These are phyloP conservation scores for Dioscorea alata DNA, from an alignment of 106 monocot species.

Conservation along the genomic window DNA sequence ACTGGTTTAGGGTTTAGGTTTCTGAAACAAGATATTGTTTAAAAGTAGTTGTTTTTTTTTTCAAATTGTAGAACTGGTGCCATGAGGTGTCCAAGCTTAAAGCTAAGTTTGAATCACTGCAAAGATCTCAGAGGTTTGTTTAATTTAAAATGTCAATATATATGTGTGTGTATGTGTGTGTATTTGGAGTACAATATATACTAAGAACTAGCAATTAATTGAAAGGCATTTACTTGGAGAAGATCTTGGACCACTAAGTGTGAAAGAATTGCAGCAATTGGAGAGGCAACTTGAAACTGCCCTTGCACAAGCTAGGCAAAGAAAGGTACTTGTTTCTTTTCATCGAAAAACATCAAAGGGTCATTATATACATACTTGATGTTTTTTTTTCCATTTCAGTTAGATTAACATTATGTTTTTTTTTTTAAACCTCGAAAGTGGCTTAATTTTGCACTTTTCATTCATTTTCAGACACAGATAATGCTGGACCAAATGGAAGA, in stretches of 20 bases:
- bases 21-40: too few species aligned
- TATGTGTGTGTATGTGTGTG: too few species aligned
- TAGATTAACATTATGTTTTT: too few species aligned
- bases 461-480: conserved; percentile 40
- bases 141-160: too few species aligned
- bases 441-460: too few species aligned
- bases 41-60: too few species aligned
- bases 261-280: conserved; percentile 55
- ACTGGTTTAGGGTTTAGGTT: too few species aligned
- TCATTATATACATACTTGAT: too few species aligned
- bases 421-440: too few species aligned
- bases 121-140: conserved; percentile 44
- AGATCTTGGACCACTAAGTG: conserved; percentile 46
- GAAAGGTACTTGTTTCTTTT: conserved; percentile 26
- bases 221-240: conserved; percentile 64
- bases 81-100: conserved; percentile 47
- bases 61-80: conserved; percentile 37
- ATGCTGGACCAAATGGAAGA: conserved; percentile 75
- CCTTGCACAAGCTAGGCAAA: conserved; percentile 41
- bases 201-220: background rate
- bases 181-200: too few species aligned
- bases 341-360: too few species aligned
- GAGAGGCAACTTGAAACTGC: conserved; percentile 53
- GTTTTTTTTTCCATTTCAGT: too few species aligned
- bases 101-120: conserved; percentile 42